Percentiles rank a stretch among this genome's conserved stretches.
phyloP scores from a whole-genome alignment of 2,329 filamentous ascomycete species.

The Stylonectria norvegica region DNA sequence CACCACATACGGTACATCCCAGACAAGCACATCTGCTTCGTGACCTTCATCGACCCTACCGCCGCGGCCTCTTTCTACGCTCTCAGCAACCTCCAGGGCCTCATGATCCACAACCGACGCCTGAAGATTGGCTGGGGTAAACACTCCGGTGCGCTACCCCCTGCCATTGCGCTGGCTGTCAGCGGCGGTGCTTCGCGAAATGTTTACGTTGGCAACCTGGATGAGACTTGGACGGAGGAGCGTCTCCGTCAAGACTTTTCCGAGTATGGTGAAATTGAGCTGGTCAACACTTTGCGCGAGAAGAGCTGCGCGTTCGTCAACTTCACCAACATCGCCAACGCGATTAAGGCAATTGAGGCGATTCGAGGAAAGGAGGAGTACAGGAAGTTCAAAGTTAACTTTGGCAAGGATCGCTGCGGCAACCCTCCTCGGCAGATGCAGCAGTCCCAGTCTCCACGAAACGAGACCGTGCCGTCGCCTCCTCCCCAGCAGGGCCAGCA shows the following conservation, averaged over 20 bases:
- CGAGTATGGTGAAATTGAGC: slow-evolving; percentile 95
- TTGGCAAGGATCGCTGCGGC: slow-evolving; percentile 96
- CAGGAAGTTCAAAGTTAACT: slow-evolving; percentile 98
- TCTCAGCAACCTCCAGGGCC: slow-evolving; percentile 90
- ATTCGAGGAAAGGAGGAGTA: slow-evolving; percentile 94
- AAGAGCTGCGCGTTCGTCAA: slow-evolving; percentile 99
- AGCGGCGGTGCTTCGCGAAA: slow-evolving; percentile 97
- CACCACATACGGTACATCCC: slow-evolving; percentile 99
- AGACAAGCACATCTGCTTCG: slow-evolving; percentile 99
- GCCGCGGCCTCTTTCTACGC: slow-evolving; percentile 98
- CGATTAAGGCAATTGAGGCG: slow-evolving; percentile 98
- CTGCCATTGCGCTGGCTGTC: slow-evolving; percentile 91
- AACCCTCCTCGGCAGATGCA: slow-evolving; percentile 89
- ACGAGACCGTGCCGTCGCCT: slow-evolving; percentile 57
- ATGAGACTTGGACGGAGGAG: slow-evolving; percentile 96
- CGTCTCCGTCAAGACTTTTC: slow-evolving; percentile 93
- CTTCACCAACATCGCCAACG: slow-evolving; percentile 99
- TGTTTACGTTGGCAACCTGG: slow-evolving; percentile 95
- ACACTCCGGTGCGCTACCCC: slow-evolving; percentile 92
- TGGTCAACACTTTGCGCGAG: slow-evolving; percentile 93
- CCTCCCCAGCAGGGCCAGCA: too few relatives aligned
- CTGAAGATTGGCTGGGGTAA: slow-evolving; percentile 99
- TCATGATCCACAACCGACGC: slow-evolving; percentile 98
- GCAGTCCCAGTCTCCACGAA: slow-evolving; percentile 64
- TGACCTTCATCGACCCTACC: slow-evolving; percentile 98